Conservation (phyloP, 805 yeast genomes). For the Blastobotrys terrestris region DNA sequence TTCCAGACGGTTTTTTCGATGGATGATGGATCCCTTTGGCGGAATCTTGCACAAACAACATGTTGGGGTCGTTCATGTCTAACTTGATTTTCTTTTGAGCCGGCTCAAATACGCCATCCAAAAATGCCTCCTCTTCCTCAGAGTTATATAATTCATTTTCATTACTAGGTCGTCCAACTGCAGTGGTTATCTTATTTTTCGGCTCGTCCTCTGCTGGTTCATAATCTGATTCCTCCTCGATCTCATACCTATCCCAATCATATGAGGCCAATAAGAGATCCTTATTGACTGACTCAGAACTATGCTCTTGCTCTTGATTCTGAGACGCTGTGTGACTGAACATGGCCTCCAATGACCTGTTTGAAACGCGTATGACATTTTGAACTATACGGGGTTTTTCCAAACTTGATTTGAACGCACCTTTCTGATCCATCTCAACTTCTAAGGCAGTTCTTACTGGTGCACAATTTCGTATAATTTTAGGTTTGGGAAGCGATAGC, state of each 20-base stretch:
- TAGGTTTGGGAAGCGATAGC: slow-evolving; percentile 48
- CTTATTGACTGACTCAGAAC: slow-evolving; percentile 13
- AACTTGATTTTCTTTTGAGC: slow-evolving; percentile 35
- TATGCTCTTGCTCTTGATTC: not conserved
- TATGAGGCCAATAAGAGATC: slow-evolving; percentile 54
- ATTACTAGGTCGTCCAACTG: not conserved
- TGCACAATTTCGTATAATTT: slow-evolving; percentile 25
- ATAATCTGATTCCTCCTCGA: slow-evolving; percentile 1
- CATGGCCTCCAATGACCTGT: not conserved
- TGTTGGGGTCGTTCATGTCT: slow-evolving; percentile 82
- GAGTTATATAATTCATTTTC: slow-evolving; percentile 20
- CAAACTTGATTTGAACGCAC: slow-evolving; percentile 36
- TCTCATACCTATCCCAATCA: slow-evolving; percentile 65
- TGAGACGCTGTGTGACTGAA: not conserved
- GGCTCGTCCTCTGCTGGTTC: too few relatives aligned
- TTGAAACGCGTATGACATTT: slow-evolving; percentile 2
- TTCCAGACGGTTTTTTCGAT: slow-evolving; percentile 14
- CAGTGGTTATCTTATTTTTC: not conserved
- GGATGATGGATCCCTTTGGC: not conserved
- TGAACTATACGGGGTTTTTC: not conserved
- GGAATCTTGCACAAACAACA: slow-evolving; percentile 55
- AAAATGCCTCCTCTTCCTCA: slow-evolving; percentile 55
- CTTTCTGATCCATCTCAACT: slow-evolving; percentile 54
- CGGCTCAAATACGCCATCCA: slow-evolving; percentile 52
- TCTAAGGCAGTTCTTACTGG: slow-evolving; percentile 60